Evolutionary conservation across 805 yeast genomes (phyloP).

Genomic region (Yamadazyma sp.): DNA sequence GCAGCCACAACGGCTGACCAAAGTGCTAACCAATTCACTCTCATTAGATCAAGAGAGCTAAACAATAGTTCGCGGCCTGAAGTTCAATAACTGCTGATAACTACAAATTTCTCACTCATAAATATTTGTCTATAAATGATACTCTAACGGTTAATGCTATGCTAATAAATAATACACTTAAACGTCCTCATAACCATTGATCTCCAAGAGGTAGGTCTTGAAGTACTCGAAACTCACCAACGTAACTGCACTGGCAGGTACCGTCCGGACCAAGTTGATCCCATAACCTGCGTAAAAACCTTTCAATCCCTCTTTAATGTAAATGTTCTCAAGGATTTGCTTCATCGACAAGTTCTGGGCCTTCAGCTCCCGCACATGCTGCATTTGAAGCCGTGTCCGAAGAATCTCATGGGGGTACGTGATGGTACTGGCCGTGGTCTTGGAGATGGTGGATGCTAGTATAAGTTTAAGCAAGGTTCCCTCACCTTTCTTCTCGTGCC

Average conservation of each 20-base stretch:
- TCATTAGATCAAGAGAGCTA: no score
- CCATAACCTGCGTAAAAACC: conserved; percentile 91
- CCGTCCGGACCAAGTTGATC: conserved; percentile 83
- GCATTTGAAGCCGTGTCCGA: conserved; percentile 85
- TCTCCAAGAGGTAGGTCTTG: conserved; percentile 49
- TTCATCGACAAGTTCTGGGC: conserved; percentile 17
- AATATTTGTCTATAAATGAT: no score
- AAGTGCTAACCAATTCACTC: no score
- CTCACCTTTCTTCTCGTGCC: not conserved
- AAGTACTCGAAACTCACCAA: conserved; percentile 87
- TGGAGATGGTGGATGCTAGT: conserved; percentile 73
- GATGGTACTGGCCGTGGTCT: conserved; percentile 82
- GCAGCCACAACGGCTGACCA: no score
- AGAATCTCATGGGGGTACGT: conserved; percentile 96
- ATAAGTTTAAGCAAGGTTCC: conserved; percentile 19
- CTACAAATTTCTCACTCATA: no score
- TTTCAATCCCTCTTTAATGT: conserved; percentile 64
- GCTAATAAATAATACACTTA: no score
- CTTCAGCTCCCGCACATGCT: conserved; percentile 19
- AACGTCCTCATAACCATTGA: conserved; percentile 7
- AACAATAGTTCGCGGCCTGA: no score
- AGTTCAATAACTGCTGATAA: no score
- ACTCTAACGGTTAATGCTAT: no score
- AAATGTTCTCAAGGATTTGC: conserved; percentile 42
- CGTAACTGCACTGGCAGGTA: conserved; percentile 95